These are phyloP conservation scores for Cryptococcus sp. DNA, from an alignment of 1,284 basidiomycete species.

Conservation along the genomic window DNA sequence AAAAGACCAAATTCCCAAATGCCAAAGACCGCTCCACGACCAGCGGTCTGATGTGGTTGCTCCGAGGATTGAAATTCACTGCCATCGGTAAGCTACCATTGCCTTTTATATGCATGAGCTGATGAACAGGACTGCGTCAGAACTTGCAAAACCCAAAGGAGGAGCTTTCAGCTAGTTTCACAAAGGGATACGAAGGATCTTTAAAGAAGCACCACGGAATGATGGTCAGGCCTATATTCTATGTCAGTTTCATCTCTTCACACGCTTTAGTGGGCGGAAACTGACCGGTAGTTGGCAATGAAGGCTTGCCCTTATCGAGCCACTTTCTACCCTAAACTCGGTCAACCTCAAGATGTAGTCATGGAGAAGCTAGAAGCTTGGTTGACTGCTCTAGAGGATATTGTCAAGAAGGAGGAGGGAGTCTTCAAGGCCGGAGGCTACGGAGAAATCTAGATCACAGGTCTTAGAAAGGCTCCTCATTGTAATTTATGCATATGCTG, in stretches of 20 bases:
- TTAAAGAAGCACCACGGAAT: conserved; percentile 86
- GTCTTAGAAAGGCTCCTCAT: neutral
- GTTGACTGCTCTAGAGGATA: conserved; percentile 68
- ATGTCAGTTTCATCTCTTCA: conserved; percentile 55
- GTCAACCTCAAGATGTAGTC: conserved; percentile 65
- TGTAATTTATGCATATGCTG: neutral
- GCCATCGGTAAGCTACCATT: conserved; percentile 56
- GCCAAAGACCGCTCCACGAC: conserved; percentile 79
- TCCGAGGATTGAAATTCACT: conserved; percentile 87
- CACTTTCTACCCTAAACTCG: conserved; percentile 85
- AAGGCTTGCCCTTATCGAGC: conserved; percentile 91
- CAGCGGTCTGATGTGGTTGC: conserved; percentile 88
- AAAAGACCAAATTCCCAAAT: conserved; percentile 56
- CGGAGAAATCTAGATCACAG: conserved; percentile 52
- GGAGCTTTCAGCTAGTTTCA: conserved; percentile 75
- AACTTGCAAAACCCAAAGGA: conserved; percentile 64
- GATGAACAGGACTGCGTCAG: conserved; percentile 54
- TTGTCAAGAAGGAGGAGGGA: conserved; percentile 64
- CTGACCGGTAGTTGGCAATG: conserved; percentile 71
- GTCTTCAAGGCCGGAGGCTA: conserved; percentile 69
- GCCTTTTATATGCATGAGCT: neutral
- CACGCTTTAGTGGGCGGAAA: neutral
- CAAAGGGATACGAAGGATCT: conserved; percentile 73
- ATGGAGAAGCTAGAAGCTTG: conserved; percentile 69
- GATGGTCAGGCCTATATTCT: conserved; percentile 76